These are phyloP conservation scores for Rhexocercosporidium sp. DNA, from an alignment of 2,329 filamentous ascomycete species.

Conservation along the genomic window DNA sequence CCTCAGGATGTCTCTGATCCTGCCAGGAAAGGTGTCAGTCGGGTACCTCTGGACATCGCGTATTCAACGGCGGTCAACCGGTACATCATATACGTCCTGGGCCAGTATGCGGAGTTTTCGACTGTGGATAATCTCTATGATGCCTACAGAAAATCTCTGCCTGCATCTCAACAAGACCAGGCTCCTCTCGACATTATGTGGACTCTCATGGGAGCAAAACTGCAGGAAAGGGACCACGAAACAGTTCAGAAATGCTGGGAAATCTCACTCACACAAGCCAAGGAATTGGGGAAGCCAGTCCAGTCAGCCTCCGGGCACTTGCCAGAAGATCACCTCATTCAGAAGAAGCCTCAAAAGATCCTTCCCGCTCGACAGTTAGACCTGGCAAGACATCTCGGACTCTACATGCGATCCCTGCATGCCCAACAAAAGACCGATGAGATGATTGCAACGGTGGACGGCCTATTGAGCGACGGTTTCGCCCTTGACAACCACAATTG, in stretches of 20 bases:
- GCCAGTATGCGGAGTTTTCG: slow-evolving; percentile 57
- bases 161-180: slow-evolving; percentile 41
- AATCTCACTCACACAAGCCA: slow-evolving; percentile 59
- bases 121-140: slow-evolving; percentile 60
- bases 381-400: slow-evolving; percentile 48
- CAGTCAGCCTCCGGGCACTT: slow-evolving; percentile 1
- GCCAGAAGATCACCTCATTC: neutral
- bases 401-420: slow-evolving; percentile 55
- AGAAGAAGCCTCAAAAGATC: slow-evolving; percentile 23
- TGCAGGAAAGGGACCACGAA: slow-evolving; percentile 60
- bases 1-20: slow-evolving; percentile 35
- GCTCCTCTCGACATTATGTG: slow-evolving; percentile 62
- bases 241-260: slow-evolving; percentile 72
- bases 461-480: slow-evolving; percentile 68
- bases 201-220: slow-evolving; percentile 71
- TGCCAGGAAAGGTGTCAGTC: slow-evolving; percentile 33
- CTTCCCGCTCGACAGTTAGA: slow-evolving; percentile 47
- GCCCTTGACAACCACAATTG: slow-evolving; percentile 76
- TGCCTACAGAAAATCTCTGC: slow-evolving; percentile 53
- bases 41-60: slow-evolving; percentile 35
- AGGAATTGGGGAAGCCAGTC: slow-evolving; percentile 47
- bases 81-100: slow-evolving; percentile 61
- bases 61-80: slow-evolving; percentile 52
- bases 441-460: slow-evolving; percentile 55
- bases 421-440: slow-evolving; percentile 58